Evolutionary conservation across 306 rosid species (phyloP), one percentile per base, ranked within the genome.

Genomic region (Neltuma alba): DNA sequence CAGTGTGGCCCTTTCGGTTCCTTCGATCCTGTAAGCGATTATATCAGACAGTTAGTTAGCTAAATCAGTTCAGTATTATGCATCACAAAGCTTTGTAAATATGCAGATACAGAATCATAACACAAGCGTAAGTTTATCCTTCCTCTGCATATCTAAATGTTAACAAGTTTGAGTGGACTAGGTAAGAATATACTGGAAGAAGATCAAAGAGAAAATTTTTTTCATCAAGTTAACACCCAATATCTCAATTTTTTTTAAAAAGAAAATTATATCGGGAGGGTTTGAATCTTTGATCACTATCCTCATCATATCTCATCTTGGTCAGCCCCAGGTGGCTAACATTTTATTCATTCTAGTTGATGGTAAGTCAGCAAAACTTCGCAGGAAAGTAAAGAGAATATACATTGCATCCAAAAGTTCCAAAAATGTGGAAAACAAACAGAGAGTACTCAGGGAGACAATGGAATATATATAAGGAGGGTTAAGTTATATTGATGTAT

Each of bases 21-120:
- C 97, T 89, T 82, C 95, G 92, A 89, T 94, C 97, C 98, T 94
- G 88, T 76, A 83, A 70, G 40, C 9, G 74, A 36, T 33, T 28
- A 28, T 60, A 52, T n/a, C n/a, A 68, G 74, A 25, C 40, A 57
- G 52, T 10, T 65, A 36, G 33, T 54, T 44, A 57, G 48, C 63
- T 25, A 45, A 20, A 25, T 67, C 69, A 45, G 54, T 70, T 20
- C 30, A 60, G 40, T 48, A 63, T 34, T 45, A 45, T 33, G 30
- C 77, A 54, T 23, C 42, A 27, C 30, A 63, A 31, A 68, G 31
- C 79, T 64, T 72, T 12, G 41, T 71, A 47, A 30, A 23, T 6
- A 40, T 11, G 15, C 5, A 21, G 40, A 47, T 47, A 71, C 8
- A 70, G 60, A 14, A 47, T 60, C 1, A 36, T 9, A 73, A 54